Evolutionary conservation across 305 asterid species (phyloP).

Genomic region (Fraxinus greggii): DNA sequence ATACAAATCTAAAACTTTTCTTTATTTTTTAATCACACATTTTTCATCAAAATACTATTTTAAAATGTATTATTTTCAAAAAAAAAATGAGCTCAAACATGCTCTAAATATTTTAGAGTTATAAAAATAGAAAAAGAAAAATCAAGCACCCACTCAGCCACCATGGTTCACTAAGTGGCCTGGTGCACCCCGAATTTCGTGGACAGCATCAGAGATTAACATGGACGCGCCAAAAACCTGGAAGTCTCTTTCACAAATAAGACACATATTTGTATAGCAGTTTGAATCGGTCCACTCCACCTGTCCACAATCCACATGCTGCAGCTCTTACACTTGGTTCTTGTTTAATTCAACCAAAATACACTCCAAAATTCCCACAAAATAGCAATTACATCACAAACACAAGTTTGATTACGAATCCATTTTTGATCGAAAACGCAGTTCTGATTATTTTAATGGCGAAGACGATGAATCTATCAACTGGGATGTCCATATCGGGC

Average conservation of each 20-base stretch:
- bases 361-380: background rate
- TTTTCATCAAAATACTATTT: too few relatives aligned
- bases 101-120: too few relatives aligned
- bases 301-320: background rate
- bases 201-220: background rate
- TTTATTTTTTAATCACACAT: too few relatives aligned
- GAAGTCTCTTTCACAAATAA: background rate
- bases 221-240: background rate
- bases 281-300: background rate
- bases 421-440: background rate
- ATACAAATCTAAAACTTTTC: too few relatives aligned
- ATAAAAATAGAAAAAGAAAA: background rate
- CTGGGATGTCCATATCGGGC: background rate
- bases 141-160: background rate
- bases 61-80: too few relatives aligned
- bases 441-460: background rate
- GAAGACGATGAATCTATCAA: background rate
- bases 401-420: background rate
- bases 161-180: background rate
- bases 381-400: background rate
- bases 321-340: background rate
- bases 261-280: background rate
- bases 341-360: background rate
- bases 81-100: too few relatives aligned
- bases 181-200: background rate